A percentile compares a stretch with the other conserved stretches of the same genome.
Evolutionary conservation across 129 eudicot genomes (phyloP).

Genomic region (Solidago caesia): DNA sequence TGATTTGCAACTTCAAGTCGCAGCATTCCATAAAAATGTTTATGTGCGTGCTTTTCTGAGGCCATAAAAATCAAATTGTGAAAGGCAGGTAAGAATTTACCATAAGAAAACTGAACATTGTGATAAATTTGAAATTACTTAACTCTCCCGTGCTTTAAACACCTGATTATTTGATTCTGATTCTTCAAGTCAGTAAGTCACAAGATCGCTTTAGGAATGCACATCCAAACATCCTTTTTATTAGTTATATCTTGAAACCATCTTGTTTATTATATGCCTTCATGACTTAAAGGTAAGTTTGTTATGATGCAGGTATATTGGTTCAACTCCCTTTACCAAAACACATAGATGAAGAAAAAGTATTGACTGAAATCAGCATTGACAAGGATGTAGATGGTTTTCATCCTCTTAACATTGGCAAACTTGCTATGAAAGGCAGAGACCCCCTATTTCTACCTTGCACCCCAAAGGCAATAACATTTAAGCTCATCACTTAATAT

Average conservation of each 20-base stretch:
- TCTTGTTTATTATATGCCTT: background rate
- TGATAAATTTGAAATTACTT: background rate
- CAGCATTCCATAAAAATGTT: too few relatives aligned
- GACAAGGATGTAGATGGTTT: constrained; percentile 98
- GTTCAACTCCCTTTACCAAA: constrained; percentile 98
- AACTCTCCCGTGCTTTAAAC: background rate
- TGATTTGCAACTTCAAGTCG: too few relatives aligned
- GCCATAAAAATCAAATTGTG: too few relatives aligned
- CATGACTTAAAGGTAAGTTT: constrained; percentile 42
- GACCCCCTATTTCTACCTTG: constrained; percentile 92
- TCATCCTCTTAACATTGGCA: constrained; percentile 97
- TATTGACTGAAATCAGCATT: constrained; percentile 72
- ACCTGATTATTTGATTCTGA: background rate
- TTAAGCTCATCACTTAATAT: background rate
- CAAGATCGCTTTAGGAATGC: too few relatives aligned
- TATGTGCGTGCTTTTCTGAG: too few relatives aligned
- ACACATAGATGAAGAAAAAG: constrained; percentile 89
- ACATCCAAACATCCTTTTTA: too few relatives aligned
- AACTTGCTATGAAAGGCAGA: constrained; percentile 99
- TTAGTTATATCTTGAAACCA: too few relatives aligned
- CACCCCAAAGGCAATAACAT: constrained; percentile 81
- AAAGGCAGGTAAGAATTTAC: too few relatives aligned
- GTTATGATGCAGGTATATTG: constrained; percentile 65
- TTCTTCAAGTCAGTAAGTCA: background rate
- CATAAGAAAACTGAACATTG: background rate